phyloP scores from a whole-genome alignment of 140 eudicot species.

The Bidens hawaiensis region DNA sequence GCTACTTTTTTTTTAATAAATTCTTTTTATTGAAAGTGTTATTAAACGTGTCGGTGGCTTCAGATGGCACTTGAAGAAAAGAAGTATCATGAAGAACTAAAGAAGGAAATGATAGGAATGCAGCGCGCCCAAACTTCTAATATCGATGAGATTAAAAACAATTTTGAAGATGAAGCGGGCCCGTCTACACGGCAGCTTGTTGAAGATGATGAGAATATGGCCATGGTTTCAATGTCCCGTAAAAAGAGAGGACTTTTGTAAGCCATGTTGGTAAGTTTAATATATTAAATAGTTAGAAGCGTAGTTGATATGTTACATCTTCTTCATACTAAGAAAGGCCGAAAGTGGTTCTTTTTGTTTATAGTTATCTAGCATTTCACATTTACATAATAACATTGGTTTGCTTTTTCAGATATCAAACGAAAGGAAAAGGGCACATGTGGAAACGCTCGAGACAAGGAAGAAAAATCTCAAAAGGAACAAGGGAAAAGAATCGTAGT shows the following conservation, averaged over 20 bases:
- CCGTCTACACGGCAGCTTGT: constrained; percentile 33
- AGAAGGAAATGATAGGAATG: constrained; percentile 45
- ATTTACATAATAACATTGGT: background rate
- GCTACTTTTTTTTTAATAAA: background rate
- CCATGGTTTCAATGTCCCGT: constrained; percentile 48
- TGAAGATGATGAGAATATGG: constrained; percentile 39
- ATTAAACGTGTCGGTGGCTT: constrained; percentile 9
- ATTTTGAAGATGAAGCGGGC: constrained; percentile 19
- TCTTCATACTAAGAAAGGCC: too few species aligned
- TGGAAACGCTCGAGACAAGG: constrained; percentile 18
- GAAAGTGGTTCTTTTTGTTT: too few species aligned
- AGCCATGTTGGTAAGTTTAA: constrained; percentile 57
- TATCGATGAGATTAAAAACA: constrained; percentile 16
- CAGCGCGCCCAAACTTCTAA: constrained; percentile 16
- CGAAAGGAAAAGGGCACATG: constrained; percentile 21
- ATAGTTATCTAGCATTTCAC: too few species aligned
- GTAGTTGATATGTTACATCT: too few species aligned
- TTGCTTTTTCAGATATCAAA: background rate
- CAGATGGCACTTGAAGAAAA: constrained; percentile 58
- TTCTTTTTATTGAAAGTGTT: background rate
- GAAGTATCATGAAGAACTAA: constrained; percentile 58
- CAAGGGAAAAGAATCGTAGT: constrained; percentile 10
- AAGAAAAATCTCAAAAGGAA: constrained; percentile 16
- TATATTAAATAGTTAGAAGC: too few species aligned
- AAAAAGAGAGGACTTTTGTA: constrained; percentile 52